A percentile compares a stretch with the other conserved stretches of the same genome.
phyloP scores from a whole-genome alignment of 805 yeast species.

The Hanseniaspora taiwanica region DNA sequence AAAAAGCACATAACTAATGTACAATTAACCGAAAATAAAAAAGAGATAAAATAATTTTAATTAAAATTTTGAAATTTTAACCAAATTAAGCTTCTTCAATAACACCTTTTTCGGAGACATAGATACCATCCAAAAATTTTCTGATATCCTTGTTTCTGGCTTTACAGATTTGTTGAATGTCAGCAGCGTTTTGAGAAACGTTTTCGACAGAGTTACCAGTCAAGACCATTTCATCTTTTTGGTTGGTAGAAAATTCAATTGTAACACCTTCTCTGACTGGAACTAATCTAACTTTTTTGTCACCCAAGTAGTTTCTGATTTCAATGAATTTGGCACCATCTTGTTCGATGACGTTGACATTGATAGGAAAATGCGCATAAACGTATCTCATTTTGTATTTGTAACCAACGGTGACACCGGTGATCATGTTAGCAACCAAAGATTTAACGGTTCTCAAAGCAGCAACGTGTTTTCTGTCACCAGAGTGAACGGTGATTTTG shows the following conservation, averaged over 20 bases:
- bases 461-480: constrained; percentile 99
- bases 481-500: constrained; percentile 90
- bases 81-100: constrained; percentile 41
- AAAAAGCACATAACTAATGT: neutral
- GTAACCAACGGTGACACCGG: constrained; percentile 99
- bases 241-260: constrained; percentile 65
- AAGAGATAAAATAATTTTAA: neutral
- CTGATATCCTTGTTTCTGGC: constrained; percentile 99
- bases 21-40: neutral
- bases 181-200: constrained; percentile 98
- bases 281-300: constrained; percentile 89
- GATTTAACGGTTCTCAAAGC: constrained; percentile 66
- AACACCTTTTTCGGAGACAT: constrained; percentile 91
- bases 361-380: constrained; percentile 99
- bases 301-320: constrained; percentile 99
- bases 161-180: constrained; percentile 93
- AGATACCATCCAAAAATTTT: constrained; percentile 99
- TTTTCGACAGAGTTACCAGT: constrained; percentile 93
- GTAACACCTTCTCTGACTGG: constrained; percentile 81
- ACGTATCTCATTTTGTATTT: constrained; percentile 99
- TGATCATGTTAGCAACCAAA: constrained; percentile 82
- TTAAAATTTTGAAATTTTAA: neutral
- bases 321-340: constrained; percentile 69
- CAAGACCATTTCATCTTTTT: constrained; percentile 89
- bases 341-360: constrained; percentile 78